phyloP scores from a whole-genome alignment of 495 filamentous ascomycete species.

The Poronia punctata region DNA sequence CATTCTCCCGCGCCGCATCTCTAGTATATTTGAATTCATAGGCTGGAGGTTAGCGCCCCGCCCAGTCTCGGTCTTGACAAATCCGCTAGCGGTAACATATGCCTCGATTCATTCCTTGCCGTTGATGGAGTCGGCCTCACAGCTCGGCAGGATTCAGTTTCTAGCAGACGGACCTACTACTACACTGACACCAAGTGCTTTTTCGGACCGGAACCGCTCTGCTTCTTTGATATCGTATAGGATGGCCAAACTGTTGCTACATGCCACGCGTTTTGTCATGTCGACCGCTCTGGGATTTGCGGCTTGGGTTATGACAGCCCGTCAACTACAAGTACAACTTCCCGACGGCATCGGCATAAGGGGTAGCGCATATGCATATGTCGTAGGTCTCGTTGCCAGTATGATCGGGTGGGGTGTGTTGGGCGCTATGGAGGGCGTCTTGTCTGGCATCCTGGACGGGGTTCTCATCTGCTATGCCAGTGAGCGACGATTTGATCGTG shows the following conservation, averaged over 20 bases:
- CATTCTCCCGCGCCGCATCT: slow-evolving; percentile 66
- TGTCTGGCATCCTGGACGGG: slow-evolving; percentile 88
- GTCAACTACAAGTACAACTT: slow-evolving; percentile 51
- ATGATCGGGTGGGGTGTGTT: slow-evolving; percentile 93
- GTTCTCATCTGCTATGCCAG: slow-evolving; percentile 90
- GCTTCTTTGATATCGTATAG: slow-evolving; percentile 59
- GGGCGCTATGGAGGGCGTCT: slow-evolving; percentile 89
- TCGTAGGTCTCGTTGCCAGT: slow-evolving; percentile 84
- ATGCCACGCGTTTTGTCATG: slow-evolving; percentile 85
- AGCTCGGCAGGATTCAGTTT: slow-evolving; percentile 70
- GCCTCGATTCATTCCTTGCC: slow-evolving; percentile 88
- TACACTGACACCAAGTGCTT: slow-evolving; percentile 52
- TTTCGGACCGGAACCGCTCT: slow-evolving; percentile 41
- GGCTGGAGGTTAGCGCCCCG: slow-evolving; percentile 55
- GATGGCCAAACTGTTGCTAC: slow-evolving; percentile 83
- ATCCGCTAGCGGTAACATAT: slow-evolving; percentile 86
- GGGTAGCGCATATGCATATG: slow-evolving; percentile 92
- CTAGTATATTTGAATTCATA: slow-evolving; percentile 25
- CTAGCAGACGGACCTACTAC: slow-evolving; percentile 55
- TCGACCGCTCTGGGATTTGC: slow-evolving; percentile 83
- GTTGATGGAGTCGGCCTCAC: slow-evolving; percentile 64
- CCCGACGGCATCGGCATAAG: slow-evolving; percentile 46
- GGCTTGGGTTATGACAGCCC: slow-evolving; percentile 93
- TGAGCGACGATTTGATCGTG: slow-evolving; percentile 62
- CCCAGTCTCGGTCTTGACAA: slow-evolving; percentile 74